Conservation (phyloP, 2,329 filamentous ascomycete species). For the Pseudogymnoascus sp. region DNA sequence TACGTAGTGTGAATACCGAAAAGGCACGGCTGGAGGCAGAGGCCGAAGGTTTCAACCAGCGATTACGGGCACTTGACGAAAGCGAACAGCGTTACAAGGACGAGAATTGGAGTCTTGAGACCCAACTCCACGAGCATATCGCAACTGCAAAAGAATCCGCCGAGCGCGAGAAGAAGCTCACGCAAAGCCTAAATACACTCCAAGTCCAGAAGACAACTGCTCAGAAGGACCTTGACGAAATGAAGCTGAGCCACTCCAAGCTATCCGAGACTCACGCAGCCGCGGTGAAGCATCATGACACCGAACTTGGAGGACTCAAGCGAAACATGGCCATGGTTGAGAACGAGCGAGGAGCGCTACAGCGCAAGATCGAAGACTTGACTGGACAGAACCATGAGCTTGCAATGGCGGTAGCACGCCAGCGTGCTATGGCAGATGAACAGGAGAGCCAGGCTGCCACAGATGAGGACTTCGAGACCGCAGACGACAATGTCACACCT, state of each 20-base stretch:
- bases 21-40: conserved; percentile 77
- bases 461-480: conserved; percentile 57
- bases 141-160: conserved; percentile 65
- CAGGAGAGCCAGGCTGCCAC: conserved; percentile 52
- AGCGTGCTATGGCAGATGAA: conserved; percentile 60
- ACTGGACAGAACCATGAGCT: conserved; percentile 85
- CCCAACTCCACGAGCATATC: conserved; percentile 76
- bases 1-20: conserved; percentile 67
- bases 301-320: conserved; percentile 76
- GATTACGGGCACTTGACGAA: conserved; percentile 77
- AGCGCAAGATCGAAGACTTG: conserved; percentile 81
- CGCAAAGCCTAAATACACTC: conserved; percentile 60
- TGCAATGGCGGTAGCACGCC: conserved; percentile 71
- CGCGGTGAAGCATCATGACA: conserved; percentile 74
- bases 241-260: conserved; percentile 71
- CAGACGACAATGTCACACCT: conserved; percentile 64
- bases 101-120: conserved; percentile 96
- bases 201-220: conserved; percentile 68
- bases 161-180: conserved; percentile 77
- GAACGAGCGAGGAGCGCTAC: conserved; percentile 67
- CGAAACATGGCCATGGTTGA: conserved; percentile 73
- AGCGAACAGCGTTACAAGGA: conserved; percentile 96
- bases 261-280: conserved; percentile 73
- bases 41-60: conserved; percentile 68
- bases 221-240: conserved; percentile 85